Conservation (phyloP, 768 basidiomycete species). For the Piloderma croceum region DNA sequence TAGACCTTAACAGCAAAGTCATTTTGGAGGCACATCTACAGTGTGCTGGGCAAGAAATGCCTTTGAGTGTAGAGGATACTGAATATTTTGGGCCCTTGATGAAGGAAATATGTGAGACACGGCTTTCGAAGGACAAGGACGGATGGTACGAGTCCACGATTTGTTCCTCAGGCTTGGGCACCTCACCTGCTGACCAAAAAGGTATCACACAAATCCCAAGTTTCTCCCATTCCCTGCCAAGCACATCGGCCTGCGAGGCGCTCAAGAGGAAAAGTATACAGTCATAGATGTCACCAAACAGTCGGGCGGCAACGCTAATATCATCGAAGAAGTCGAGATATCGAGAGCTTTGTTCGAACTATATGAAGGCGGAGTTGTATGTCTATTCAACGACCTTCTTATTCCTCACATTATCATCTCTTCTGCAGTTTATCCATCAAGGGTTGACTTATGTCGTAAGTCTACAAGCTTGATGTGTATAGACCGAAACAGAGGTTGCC, state of each 20-base stretch:
- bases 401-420: slow-evolving; percentile 6
- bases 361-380: slow-evolving; percentile 83
- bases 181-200: slow-evolving; percentile 19
- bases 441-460: slow-evolving; percentile 73
- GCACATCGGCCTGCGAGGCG: slow-evolving; percentile 38
- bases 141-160: slow-evolving; percentile 46
- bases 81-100: slow-evolving; percentile 67
- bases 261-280: slow-evolving; percentile 72
- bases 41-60: slow-evolving; percentile 86
- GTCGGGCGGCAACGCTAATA: slow-evolving; percentile 31
- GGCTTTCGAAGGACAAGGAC: slow-evolving; percentile 63
- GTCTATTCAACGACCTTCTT: slow-evolving; percentile 19
- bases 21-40: slow-evolving; percentile 83
- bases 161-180: background rate
- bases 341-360: slow-evolving; percentile 83
- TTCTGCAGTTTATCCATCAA: slow-evolving; percentile 76
- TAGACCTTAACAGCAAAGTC: slow-evolving; percentile 70
- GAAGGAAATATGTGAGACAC: slow-evolving; percentile 52
- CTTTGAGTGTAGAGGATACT: slow-evolving; percentile 58
- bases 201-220: slow-evolving; percentile 80
- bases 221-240: slow-evolving; percentile 65
- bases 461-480: too few species aligned
- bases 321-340: slow-evolving; percentile 79
- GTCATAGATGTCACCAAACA: slow-evolving; percentile 56
- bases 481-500: too few species aligned